These are phyloP conservation scores for Rhododendron griersonianum DNA, from an alignment of 148 eudicot species.

Conservation along the genomic window DNA sequence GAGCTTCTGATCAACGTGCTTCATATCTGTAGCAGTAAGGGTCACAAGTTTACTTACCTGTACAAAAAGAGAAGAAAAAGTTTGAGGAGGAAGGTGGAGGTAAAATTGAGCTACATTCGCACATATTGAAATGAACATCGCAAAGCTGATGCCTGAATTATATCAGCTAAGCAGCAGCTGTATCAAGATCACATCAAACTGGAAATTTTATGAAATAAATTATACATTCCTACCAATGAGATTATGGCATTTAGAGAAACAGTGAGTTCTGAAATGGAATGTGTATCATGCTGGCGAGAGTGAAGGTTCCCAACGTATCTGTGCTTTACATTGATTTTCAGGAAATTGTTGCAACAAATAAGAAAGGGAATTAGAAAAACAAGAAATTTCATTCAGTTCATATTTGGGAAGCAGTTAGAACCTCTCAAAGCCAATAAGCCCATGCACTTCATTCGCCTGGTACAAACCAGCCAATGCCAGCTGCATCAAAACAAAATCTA, in stretches of 20 bases:
- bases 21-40: no score
- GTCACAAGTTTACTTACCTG: no score
- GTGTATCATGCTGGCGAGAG: constrained; percentile 60
- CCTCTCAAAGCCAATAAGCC: constrained; percentile 80
- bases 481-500: constrained; percentile 33
- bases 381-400: not conserved
- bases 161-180: not conserved
- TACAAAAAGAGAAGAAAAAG: no score
- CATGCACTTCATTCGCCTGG: constrained; percentile 50
- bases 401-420: constrained; percentile 14
- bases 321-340: constrained; percentile 18
- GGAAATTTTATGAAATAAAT: not conserved
- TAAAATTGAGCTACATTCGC: not conserved
- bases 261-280: constrained; percentile 49
- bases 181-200: not conserved
- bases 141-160: not conserved
- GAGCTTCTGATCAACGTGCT: no score
- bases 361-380: not conserved
- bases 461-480: constrained; percentile 85
- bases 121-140: not conserved
- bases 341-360: constrained; percentile 9
- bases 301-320: constrained; percentile 64
- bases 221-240: constrained; percentile 30
- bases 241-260: constrained; percentile 59
- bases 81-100: no score